These are phyloP conservation scores for Botrytis cinerea DNA, from an alignment of 2,329 filamentous ascomycete species.

Conservation along the genomic window DNA sequence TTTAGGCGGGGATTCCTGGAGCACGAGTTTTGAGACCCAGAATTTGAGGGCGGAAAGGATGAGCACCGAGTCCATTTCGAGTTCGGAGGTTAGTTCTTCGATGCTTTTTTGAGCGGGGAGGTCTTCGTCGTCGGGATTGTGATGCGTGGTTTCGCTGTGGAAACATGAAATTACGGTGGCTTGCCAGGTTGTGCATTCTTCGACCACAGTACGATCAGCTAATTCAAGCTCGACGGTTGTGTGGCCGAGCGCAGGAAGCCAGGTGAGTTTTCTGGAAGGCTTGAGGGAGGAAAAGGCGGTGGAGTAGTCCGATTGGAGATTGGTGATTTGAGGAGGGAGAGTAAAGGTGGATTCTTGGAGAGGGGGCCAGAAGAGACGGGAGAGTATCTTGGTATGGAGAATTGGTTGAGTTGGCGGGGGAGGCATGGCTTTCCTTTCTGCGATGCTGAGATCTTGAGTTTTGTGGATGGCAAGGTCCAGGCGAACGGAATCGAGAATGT, in stretches of 20 bases:
- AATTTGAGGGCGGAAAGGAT: slow-evolving; percentile 67
- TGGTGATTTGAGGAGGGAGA: slow-evolving; percentile 59
- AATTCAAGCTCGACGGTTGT: slow-evolving; percentile 81
- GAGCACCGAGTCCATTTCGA: slow-evolving; percentile 75
- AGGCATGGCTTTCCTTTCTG: slow-evolving; percentile 40
- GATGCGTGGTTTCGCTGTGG: slow-evolving; percentile 46
- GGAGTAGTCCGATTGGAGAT: slow-evolving; percentile 71
- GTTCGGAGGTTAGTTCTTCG: slow-evolving; percentile 53
- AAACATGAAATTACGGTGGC: slow-evolving; percentile 88
- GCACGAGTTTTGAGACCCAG: slow-evolving; percentile 69
- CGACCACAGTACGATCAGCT: slow-evolving; percentile 71
- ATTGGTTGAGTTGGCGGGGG: slow-evolving; percentile 43
- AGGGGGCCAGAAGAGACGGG: slow-evolving; percentile 89
- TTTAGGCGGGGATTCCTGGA: slow-evolving; percentile 57
- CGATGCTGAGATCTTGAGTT: slow-evolving; percentile 46
- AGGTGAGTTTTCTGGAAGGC: slow-evolving; percentile 80
- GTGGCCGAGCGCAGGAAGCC: slow-evolving; percentile 80
- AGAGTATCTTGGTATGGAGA: slow-evolving; percentile 81
- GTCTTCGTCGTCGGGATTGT: slow-evolving; percentile 25
- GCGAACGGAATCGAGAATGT: slow-evolving; percentile 79
- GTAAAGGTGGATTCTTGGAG: slow-evolving; percentile 69
- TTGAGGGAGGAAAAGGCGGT: slow-evolving; percentile 78
- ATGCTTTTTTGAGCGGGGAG: slow-evolving; percentile 46
- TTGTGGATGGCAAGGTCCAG: slow-evolving; percentile 69
- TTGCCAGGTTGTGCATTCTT: slow-evolving; percentile 80